Percentiles rank a stretch among this genome's conserved stretches.
Evolutionary conservation across 768 basidiomycete genomes (phyloP).

Genomic region (Punctularia strigosozonata): DNA sequence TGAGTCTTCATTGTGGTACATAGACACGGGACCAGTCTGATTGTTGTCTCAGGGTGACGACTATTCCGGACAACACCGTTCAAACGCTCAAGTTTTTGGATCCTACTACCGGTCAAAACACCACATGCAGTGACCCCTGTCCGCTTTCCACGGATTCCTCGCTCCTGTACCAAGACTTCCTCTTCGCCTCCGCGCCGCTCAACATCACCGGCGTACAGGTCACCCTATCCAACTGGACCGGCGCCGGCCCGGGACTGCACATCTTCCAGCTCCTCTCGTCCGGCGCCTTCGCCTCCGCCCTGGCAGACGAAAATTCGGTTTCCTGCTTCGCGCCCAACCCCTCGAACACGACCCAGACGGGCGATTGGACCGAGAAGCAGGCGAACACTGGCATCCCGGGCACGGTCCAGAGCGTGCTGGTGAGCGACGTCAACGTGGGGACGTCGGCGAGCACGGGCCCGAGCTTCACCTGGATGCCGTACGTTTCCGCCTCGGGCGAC

Average conservation of each 20-base stretch:
- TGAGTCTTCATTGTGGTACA: conserved; percentile 22
- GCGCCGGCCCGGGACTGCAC: conserved; percentile 72
- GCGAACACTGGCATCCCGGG: conserved; percentile 69
- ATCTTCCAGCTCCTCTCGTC: conserved; percentile 87
- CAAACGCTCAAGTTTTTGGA: conserved; percentile 71
- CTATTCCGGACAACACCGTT: conserved; percentile 82
- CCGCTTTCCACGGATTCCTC: conserved; percentile 69
- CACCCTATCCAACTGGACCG: conserved; percentile 65
- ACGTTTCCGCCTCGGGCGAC: conserved; percentile 78
- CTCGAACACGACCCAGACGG: conserved; percentile 57
- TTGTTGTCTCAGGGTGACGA: conserved; percentile 48
- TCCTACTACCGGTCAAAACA: conserved; percentile 58
- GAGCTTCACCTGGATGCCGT: conserved; percentile 81
- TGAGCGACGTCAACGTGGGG: conserved; percentile 53
- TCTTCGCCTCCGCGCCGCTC: conserved; percentile 49
- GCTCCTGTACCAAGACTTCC: conserved; percentile 86
- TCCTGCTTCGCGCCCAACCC: conserved; percentile 73
- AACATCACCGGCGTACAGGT: conserved; percentile 87
- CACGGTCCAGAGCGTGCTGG: conserved; percentile 66
- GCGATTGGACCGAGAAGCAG: conserved; percentile 54
- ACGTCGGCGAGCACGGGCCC: conserved; percentile 53
- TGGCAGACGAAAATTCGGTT: conserved; percentile 41
- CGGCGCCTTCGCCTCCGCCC: conserved; percentile 79
- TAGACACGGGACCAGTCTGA: conserved; percentile 5
- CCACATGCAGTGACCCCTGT: conserved; percentile 69